Percentiles rank a stretch among this genome's conserved stretches.
These are phyloP conservation scores for Lotmaria passim DNA, from an alignment of 208 protist genomes.

Conservation along the genomic window DNA sequence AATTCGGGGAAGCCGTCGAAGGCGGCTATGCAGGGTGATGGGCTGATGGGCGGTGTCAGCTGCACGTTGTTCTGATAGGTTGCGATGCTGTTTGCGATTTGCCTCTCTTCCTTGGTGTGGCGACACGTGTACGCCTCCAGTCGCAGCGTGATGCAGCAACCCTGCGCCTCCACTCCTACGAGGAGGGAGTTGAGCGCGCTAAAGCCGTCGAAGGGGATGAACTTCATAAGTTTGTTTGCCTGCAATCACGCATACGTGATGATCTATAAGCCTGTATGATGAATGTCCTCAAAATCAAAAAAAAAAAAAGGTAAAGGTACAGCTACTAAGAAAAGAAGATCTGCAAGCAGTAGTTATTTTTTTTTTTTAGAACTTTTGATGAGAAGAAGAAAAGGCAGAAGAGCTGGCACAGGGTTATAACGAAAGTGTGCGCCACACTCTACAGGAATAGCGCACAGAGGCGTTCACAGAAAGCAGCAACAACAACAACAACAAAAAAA, in stretches of 20 bases:
- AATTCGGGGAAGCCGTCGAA: slow-evolving; percentile 23
- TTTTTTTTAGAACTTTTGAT: too few species aligned
- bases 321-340: neutral
- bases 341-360: too few species aligned
- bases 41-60: slow-evolving; percentile 59
- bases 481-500: neutral
- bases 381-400: slow-evolving; percentile 2
- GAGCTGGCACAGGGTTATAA: neutral
- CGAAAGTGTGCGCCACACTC: neutral
- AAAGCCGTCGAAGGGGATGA: slow-evolving; percentile 73
- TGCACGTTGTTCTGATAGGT: slow-evolving; percentile 54
- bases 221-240: slow-evolving; percentile 53
- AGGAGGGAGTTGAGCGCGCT: slow-evolving; percentile 82
- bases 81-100: slow-evolving; percentile 57
- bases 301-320: neutral
- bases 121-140: slow-evolving; percentile 83
- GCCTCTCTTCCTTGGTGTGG: slow-evolving; percentile 66
- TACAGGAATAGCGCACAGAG: neutral
- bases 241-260: neutral
- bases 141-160: slow-evolving; percentile 65
- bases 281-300: too few species aligned
- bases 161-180: slow-evolving; percentile 69
- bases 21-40: slow-evolving; percentile 10
- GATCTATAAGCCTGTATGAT: too few species aligned
- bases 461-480: neutral